Evolutionary conservation across 805 yeast genomes (phyloP), one percentile per base, ranked within the genome.

Genomic region (Kodamaea kakaduensis): DNA sequence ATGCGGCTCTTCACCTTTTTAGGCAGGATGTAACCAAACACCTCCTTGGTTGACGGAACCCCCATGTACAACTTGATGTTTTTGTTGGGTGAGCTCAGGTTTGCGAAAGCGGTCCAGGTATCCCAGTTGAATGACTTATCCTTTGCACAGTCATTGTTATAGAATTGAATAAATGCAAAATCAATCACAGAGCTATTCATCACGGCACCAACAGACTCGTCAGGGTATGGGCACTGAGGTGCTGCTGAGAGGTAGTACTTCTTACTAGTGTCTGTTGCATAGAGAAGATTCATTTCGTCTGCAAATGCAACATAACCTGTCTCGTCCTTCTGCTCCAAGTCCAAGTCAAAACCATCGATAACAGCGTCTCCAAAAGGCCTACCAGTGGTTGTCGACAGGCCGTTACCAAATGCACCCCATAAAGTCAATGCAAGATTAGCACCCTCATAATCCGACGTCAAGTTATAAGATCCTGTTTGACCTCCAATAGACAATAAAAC

Each of bases 171-270:
- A 52, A 84, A 85, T 3, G 85, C 81, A 58, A 77, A 85, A 60
- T 87, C 95, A 46, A 87, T 66, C 25, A 75, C 65, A 5, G 85
- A 77, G 60, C 71, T 31, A 75, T 43, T 17, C 31, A 58, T 38
- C 13, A 53, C 41, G 16, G 43, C 49, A 15, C 54, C 53, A 10
- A 53, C 40, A 17, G 46, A 45, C 10, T 40, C 80, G 61, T 87
- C 96, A 12, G 95, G 95, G 54, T 78, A 82, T 16, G 77, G 80
- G 65, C 96, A 88, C 64, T 87, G 95, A 14, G 96, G 96, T 42
- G 96, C 89, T 44, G 95, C 94, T 32, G 93, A 77, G 27, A 86
- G 63, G 56, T 80, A 84, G 61, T 78, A 84, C 15, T 28, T 17
- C 21, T 28, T 37, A 15, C 21, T 24, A 3, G 24, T 38, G 9